phyloP scores from a whole-genome alignment of 2,329 filamentous ascomycete species.

The Sphaerulina populicola region DNA sequence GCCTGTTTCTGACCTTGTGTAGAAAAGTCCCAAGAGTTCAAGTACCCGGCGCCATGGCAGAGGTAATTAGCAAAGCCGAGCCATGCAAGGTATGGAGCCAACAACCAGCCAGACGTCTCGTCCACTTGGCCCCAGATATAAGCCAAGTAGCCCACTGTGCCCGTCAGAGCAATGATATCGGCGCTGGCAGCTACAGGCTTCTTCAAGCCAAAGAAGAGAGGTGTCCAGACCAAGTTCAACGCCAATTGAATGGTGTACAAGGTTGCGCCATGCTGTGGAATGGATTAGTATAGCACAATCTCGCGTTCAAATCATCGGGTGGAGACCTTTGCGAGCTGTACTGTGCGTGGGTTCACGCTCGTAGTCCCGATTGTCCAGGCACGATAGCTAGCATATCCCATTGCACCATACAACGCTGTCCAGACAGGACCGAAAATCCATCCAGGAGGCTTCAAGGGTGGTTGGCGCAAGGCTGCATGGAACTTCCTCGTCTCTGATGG shows the following conservation, averaged over 20 bases:
- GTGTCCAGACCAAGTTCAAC: constrained; percentile 84
- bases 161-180: constrained; percentile 66
- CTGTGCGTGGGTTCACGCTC: constrained; percentile 49
- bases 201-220: constrained; percentile 76
- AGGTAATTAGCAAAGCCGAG: constrained; percentile 81
- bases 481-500: constrained; percentile 53
- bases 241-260: constrained; percentile 80
- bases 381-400: constrained; percentile 84
- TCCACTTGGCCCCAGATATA: constrained; percentile 72
- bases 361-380: constrained; percentile 58
- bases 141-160: constrained; percentile 63
- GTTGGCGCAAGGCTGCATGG: constrained; percentile 60
- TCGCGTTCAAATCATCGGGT: background rate
- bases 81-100: constrained; percentile 80
- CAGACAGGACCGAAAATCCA: constrained; percentile 53
- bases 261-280: constrained; percentile 53
- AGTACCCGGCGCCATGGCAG: constrained; percentile 36
- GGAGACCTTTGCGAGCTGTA: constrained; percentile 44
- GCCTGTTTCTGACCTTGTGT: constrained; percentile 10
- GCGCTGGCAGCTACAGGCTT: constrained; percentile 64
- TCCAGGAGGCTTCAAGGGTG: constrained; percentile 49
- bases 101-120: constrained; percentile 59
- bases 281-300: background rate
- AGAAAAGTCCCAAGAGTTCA: constrained; percentile 19
- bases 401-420: constrained; percentile 55